Percentiles rank a stretch among this genome's conserved stretches.
phyloP scores from a whole-genome alignment of 2,329 filamentous ascomycete species.

The Hortaea werneckii region DNA sequence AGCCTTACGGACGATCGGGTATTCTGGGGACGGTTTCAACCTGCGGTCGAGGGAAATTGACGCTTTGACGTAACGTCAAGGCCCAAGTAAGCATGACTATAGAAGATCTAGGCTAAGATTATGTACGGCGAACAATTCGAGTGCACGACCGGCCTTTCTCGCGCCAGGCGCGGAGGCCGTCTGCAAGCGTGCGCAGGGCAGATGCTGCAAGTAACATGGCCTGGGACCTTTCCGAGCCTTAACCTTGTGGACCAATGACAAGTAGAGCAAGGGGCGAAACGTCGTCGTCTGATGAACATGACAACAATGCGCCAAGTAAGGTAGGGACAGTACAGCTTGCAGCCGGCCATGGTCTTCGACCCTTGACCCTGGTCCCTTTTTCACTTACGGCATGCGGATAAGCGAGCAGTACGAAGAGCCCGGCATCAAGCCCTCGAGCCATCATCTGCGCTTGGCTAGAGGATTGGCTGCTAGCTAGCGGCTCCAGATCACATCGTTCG shows the following conservation, averaged over 20 bases:
- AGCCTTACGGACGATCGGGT: not conserved
- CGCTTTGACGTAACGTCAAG: conserved; percentile 16
- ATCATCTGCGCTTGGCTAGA: no score
- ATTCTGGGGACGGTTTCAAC: conserved; percentile 18
- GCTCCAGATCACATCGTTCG: not conserved
- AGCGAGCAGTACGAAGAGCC: no score
- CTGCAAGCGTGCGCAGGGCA: conserved; percentile 1
- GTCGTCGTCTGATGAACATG: conserved; percentile 16
- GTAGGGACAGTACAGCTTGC: conserved; percentile 8
- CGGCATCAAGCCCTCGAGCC: no score
- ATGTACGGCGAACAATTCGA: no score
- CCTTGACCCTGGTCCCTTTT: not conserved
- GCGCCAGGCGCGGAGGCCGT: conserved; percentile 18
- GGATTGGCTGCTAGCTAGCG: no score
- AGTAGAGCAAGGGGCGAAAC: conserved; percentile 26
- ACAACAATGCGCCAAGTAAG: conserved; percentile 16
- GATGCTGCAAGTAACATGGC: conserved; percentile 1
- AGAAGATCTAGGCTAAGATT: not conserved
- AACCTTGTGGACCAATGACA: conserved; percentile 16
- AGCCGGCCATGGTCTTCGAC: not conserved
- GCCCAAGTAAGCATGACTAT: conserved; percentile 10
- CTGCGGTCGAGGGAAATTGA: conserved; percentile 16
- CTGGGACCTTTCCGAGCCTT: conserved; percentile 12
- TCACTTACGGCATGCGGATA: not conserved
- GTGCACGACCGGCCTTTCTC: not conserved